Evolutionary conservation across 768 basidiomycete species (phyloP).

Genomic region (Hemileccinum rubropunctum): DNA sequence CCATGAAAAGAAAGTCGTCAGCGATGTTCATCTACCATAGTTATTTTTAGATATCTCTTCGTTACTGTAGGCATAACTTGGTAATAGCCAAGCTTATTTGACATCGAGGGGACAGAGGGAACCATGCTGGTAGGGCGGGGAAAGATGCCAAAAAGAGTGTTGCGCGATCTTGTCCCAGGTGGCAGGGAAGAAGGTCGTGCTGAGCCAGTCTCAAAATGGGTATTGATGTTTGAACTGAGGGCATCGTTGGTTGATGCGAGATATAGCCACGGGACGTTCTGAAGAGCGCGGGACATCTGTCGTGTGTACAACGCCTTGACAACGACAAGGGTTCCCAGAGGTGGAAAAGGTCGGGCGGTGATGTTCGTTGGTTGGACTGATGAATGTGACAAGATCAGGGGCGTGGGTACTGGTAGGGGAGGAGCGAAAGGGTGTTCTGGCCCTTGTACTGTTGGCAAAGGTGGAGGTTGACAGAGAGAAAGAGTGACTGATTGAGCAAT

Average conservation of each 20-base stretch:
- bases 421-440: slow-evolving; percentile 9
- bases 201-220: slow-evolving; percentile 3
- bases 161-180: slow-evolving; percentile 31
- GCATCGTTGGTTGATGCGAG: slow-evolving; percentile 4
- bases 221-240: slow-evolving; percentile 4
- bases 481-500: slow-evolving; percentile 17
- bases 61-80: no score
- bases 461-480: slow-evolving; percentile 8
- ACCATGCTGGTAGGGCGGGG: slow-evolving; percentile 36
- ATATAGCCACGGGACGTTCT: slow-evolving; percentile 18
- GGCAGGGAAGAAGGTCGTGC: slow-evolving; percentile 24
- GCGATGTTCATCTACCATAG: no score
- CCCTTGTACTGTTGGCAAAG: slow-evolving; percentile 10
- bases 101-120: slow-evolving; percentile 17
- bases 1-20: no score
- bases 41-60: no score
- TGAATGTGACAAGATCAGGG: slow-evolving; percentile 20
- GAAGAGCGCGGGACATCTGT: slow-evolving; percentile 53
- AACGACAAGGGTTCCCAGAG: slow-evolving; percentile 76
- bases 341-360: slow-evolving; percentile 53
- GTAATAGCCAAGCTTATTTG: no score
- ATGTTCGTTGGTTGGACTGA: slow-evolving; percentile 19
- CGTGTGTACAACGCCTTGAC: slow-evolving; percentile 84
- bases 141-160: slow-evolving; percentile 37
- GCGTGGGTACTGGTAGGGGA: slow-evolving; percentile 12